Base-by-base conservation (phyloP, 2,329 filamentous ascomycete species). In the Colletotrichum sp. region DNA sequence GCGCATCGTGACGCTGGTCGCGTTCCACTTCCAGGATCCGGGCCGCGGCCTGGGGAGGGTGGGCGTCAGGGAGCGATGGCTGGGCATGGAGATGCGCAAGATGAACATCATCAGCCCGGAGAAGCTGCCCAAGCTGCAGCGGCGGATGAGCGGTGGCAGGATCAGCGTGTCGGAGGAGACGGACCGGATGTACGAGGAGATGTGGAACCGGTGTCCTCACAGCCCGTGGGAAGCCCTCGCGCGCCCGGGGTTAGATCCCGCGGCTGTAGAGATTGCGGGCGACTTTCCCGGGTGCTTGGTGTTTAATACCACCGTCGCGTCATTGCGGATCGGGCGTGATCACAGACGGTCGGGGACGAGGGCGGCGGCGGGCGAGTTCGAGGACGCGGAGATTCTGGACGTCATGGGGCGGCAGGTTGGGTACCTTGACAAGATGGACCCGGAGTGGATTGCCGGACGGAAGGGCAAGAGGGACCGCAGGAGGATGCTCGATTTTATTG, bases 211-310 rank as follows among this genome's bases (percentile, higher is more conserved):
- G 39, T 73, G 71, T 32, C 65, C 71, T 3, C 71, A 69, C 36
- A 73, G 65, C 7, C 71, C 71, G 6, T 73, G 71, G 71, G 64
- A 68, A 24, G 65, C 71, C 13, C 71, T 73, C 30, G 57, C 36
- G 24, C 71, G 59, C 39, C 8, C 9, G 28, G 57, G 39, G 65
- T 24, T 73, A 0, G 39, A 73, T 18, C 4, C 7, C 8, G 10
- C 13, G 39, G 71, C 71, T 5, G 18, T 57, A 0, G 24, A 39
- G 8, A n/a, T 69, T 16, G 36, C 71, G 2, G 9, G 21, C 5
- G 57, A 68, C 15, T 64, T 73, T 10, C 57, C 71, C 0, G 71
- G 65, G 16, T 39, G 55, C 10, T 32, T 73, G 57, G 71, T 73
- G 15, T 73, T 73, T 5, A 69, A 57, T 18, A 73, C 71, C 21